These are phyloP conservation scores for Sarocladiaceae sp. DNA, from an alignment of 2,329 filamentous ascomycete genomes.

Conservation along the genomic window DNA sequence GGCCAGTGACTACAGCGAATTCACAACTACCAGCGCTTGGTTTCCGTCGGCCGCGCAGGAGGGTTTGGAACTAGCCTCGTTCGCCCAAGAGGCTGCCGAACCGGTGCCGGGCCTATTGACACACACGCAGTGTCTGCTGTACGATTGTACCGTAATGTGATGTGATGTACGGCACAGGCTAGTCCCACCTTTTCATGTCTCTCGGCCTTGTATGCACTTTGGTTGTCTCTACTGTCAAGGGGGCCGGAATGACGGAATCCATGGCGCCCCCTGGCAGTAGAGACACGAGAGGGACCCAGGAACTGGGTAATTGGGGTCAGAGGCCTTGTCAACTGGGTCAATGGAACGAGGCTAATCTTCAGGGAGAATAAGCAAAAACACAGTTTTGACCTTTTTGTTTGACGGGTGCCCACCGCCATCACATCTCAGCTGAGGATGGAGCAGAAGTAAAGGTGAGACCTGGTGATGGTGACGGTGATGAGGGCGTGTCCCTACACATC, in stretches of 20 bases:
- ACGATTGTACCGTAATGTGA: too few species aligned
- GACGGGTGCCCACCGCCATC: too few species aligned
- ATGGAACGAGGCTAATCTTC: not conserved
- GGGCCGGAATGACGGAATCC: not conserved
- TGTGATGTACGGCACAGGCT: too few species aligned
- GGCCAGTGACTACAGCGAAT: too few species aligned
- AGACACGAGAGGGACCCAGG: not conserved
- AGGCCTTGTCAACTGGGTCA: conserved; percentile 8
- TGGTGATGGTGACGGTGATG: too few species aligned
- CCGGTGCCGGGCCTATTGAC: too few species aligned
- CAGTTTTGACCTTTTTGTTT: too few species aligned
- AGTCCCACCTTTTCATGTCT: not conserved
- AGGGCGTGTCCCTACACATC: not conserved
- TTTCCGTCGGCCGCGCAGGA: too few species aligned
- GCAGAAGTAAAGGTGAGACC: not conserved
- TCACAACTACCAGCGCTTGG: too few species aligned
- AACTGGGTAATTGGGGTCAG: conserved; percentile 6
- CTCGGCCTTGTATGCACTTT: too few species aligned
- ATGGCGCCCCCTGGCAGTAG: too few species aligned
- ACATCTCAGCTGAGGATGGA: not conserved
- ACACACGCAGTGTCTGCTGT: not conserved
- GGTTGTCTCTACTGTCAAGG: not conserved
- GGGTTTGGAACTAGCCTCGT: not conserved
- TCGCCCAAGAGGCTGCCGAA: too few species aligned
- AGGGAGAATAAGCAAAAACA: not conserved